Evolutionary conservation across 306 rosid species (phyloP).

Genomic region (Gynostemma pentaphyllum): DNA sequence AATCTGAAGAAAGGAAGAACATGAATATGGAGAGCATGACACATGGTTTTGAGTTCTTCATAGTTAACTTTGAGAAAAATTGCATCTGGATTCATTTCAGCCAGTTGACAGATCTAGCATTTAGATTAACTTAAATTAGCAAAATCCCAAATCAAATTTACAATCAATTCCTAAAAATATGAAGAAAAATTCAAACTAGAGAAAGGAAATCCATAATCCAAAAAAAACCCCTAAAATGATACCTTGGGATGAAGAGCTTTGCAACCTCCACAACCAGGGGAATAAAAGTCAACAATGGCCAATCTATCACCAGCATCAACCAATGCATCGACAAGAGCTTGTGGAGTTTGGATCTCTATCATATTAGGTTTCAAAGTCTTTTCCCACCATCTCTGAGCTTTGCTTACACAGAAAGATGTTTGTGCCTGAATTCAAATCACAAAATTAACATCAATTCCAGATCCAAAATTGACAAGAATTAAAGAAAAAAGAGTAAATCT

Average conservation of each 20-base stretch:
- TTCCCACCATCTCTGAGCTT: constrained; percentile 67
- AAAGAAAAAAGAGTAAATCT: neutral
- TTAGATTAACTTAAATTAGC: neutral
- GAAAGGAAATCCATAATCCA: neutral
- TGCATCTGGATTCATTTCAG: constrained; percentile 48
- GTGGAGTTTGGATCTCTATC: constrained; percentile 63
- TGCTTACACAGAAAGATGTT: constrained; percentile 42
- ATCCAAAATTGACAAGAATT: neutral
- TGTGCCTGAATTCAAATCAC: constrained; percentile 37
- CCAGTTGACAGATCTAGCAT: constrained; percentile 76
- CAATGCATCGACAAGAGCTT: constrained; percentile 49
- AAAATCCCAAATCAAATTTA: constrained; percentile 4
- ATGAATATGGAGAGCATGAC: constrained; percentile 50
- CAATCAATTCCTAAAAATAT: neutral
- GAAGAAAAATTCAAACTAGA: neutral
- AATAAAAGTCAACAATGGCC: constrained; percentile 67
- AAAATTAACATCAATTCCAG: neutral
- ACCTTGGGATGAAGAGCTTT: constrained; percentile 86
- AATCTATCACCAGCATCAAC: constrained; percentile 60
- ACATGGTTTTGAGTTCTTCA: constrained; percentile 62
- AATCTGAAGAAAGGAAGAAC: constrained; percentile 83
- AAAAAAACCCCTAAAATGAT: neutral
- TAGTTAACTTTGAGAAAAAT: constrained; percentile 56
- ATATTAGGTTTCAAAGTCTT: constrained; percentile 51
- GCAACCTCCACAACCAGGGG: constrained; percentile 96